phyloP scores from a whole-genome alignment of 192 early-diverging fungal species.

The Coemansia nantahalensis region DNA sequence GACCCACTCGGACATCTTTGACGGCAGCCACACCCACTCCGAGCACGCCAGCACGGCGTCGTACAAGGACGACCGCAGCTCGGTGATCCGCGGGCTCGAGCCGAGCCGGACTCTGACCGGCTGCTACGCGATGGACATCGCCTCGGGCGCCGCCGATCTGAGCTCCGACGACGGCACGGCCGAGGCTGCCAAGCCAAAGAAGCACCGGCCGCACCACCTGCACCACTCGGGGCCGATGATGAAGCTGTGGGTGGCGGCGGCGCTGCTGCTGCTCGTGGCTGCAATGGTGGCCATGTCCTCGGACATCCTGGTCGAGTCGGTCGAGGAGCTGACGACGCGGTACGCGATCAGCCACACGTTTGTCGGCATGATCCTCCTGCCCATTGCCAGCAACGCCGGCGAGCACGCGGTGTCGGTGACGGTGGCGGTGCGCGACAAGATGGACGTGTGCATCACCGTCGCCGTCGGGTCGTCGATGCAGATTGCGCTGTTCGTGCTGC shows the following conservation, averaged over 20 bases:
- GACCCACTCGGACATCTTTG: slow-evolving; percentile 65
- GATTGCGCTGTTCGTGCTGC: slow-evolving; percentile 77
- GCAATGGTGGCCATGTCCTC: slow-evolving; percentile 73
- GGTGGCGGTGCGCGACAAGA: slow-evolving; percentile 86
- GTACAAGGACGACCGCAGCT: background rate
- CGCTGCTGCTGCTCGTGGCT: slow-evolving; percentile 60
- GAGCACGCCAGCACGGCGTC: slow-evolving; percentile 1
- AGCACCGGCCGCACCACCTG: slow-evolving; percentile 10
- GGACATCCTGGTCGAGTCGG: slow-evolving; percentile 74
- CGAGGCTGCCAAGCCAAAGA: background rate
- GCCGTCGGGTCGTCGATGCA: slow-evolving; percentile 84
- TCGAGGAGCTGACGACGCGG: slow-evolving; percentile 50
- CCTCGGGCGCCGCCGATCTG: background rate
- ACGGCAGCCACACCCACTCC: slow-evolving; percentile 20
- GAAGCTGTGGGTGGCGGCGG: slow-evolving; percentile 56
- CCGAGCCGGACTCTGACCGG: slow-evolving; percentile 7
- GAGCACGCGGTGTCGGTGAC: slow-evolving; percentile 85
- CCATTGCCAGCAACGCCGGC: slow-evolving; percentile 84
- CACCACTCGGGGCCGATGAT: slow-evolving; percentile 53
- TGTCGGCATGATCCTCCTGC: slow-evolving; percentile 89
- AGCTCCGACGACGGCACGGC: too few relatives aligned
- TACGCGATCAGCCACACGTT: slow-evolving; percentile 78
- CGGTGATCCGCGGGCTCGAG: background rate
- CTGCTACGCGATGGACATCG: background rate
- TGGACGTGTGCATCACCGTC: slow-evolving; percentile 73